Base-by-base conservation (phyloP, 805 yeast species). In the Candida cerambycidarum region DNA sequence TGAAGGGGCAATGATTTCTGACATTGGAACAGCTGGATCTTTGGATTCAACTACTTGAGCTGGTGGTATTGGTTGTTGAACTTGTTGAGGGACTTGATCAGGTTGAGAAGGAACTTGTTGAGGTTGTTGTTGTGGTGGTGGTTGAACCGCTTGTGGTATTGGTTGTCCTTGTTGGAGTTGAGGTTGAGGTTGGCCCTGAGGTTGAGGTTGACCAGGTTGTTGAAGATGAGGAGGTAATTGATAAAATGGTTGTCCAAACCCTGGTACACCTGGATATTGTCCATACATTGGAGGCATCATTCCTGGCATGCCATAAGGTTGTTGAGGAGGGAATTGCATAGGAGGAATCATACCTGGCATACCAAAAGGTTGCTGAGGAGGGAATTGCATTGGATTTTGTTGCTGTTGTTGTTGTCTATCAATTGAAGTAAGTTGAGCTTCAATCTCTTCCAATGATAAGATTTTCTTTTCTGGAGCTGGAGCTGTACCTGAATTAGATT, bases 371-470 rank as follows among this genome's bases (percentile, higher is more conserved):
- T 62, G 70, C 27, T 62, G 67, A 34, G 62, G 62, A 25, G 37
- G 37, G 38, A 46, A 55, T 39, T 53, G 67, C 41, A 52, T 50
- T 18, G 38, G 43, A n/a, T n/a, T n/a, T 15, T 48, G 51, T 27
- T 24, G 39, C 30, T 50, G 57, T 16, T 50, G 57, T 31, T 58
- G 65, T 38, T 53, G 39, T 32, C 55, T 55, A 43, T 67, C 75
- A 43, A 74, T 69, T 4, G 76, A 71, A 45, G 81, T 69, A 58
- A 83, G 69, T 54, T 81, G 88, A 7, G 95, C 88, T 65, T 89
- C 96, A 50, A 89, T 78, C 54, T 89, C 95, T 59, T 85, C 92
- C 59, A 88, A 70, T 9, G 96, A 84, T 52, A 85, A 63, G 16
- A 83, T 73, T 53, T 75, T 76, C 52, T 71, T 70, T 40, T 65